phyloP scores from a whole-genome alignment of 148 eudicot genomes.

The Amaranthus cruentus region DNA sequence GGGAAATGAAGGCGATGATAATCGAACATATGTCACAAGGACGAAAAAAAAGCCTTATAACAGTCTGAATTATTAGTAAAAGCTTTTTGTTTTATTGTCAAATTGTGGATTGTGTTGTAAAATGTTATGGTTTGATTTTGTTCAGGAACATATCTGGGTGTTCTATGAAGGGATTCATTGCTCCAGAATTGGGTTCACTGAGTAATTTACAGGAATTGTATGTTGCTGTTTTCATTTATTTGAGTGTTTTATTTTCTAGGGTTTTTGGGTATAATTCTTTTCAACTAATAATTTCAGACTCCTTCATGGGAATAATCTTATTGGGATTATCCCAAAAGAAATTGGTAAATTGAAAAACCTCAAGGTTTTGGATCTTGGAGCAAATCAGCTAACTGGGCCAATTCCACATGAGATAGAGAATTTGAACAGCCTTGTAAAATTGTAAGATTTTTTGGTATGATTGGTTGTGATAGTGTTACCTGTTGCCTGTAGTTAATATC shows the following conservation, averaged over 20 bases:
- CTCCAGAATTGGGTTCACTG: constrained; percentile 63
- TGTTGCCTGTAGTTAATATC: constrained; percentile 6
- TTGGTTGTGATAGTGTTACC: constrained; percentile 1
- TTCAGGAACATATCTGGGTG: constrained; percentile 81
- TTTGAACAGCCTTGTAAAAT: constrained; percentile 45
- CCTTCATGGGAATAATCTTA: constrained; percentile 70
- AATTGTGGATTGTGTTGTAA: too few species aligned
- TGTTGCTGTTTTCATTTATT: constrained; percentile 16
- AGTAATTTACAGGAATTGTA: constrained; percentile 69
- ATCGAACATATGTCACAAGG: too few species aligned
- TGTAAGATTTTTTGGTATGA: constrained; percentile 38
- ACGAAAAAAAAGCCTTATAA: too few species aligned
- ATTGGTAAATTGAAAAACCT: constrained; percentile 61
- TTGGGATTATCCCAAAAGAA: constrained; percentile 82
- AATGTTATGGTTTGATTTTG: neutral
- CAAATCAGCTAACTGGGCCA: constrained; percentile 62
- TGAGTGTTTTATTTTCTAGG: neutral
- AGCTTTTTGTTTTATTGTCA: too few species aligned
- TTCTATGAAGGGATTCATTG: constrained; percentile 80
- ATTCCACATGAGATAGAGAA: constrained; percentile 79
- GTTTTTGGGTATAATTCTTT: too few species aligned
- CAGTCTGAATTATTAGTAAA: too few species aligned
- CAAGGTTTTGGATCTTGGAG: constrained; percentile 75
- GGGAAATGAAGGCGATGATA: too few species aligned
- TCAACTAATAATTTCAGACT: constrained; percentile 34